Evolutionary conservation across 2,329 filamentous ascomycete genomes (phyloP).

Genomic region (Ceratocystis destructans): DNA sequence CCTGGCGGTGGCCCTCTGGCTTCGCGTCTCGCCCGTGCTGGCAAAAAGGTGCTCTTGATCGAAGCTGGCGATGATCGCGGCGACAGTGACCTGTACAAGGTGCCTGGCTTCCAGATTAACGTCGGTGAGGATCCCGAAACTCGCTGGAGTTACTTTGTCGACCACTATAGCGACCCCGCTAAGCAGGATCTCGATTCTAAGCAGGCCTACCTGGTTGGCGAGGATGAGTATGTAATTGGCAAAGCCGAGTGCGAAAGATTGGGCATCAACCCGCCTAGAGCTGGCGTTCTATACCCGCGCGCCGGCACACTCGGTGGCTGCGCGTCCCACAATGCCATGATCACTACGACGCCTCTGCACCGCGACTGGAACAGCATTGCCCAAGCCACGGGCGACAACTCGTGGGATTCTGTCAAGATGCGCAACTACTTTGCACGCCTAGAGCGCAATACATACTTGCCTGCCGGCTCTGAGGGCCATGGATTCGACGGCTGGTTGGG

Average conservation of each 20-base stretch:
- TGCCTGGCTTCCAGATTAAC: constrained; percentile 24
- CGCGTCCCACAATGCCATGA: constrained; percentile 26
- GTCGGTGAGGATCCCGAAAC: constrained; percentile 24
- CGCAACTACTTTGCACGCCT: constrained; percentile 30
- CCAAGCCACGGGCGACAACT: constrained; percentile 30
- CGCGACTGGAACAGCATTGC: constrained; percentile 30
- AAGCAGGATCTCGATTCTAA: constrained; percentile 36
- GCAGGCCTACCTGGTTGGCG: constrained; percentile 21
- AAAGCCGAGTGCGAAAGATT: constrained; percentile 12
- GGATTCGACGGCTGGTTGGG: constrained; percentile 32
- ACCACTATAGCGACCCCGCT: constrained; percentile 37
- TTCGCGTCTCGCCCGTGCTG: constrained; percentile 41
- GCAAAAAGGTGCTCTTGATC: constrained; percentile 43
- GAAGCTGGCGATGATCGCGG: constrained; percentile 45
- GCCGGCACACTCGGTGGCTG: constrained; percentile 29
- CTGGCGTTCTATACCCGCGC: constrained; percentile 29
- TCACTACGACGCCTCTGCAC: constrained; percentile 25
- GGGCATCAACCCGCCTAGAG: constrained; percentile 22
- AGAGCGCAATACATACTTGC: constrained; percentile 32
- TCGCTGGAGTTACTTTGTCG: constrained; percentile 47
- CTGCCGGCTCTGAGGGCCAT: constrained; percentile 28
- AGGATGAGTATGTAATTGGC: constrained; percentile 13
- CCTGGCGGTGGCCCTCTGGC: constrained; percentile 43
- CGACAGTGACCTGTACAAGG: constrained; percentile 22
- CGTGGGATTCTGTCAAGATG: constrained; percentile 32